Percentiles rank a stretch among this genome's conserved stretches.
These are phyloP conservation scores for Beauveria scarabaeidicola DNA, from an alignment of 2,329 filamentous ascomycete genomes.

Conservation along the genomic window DNA sequence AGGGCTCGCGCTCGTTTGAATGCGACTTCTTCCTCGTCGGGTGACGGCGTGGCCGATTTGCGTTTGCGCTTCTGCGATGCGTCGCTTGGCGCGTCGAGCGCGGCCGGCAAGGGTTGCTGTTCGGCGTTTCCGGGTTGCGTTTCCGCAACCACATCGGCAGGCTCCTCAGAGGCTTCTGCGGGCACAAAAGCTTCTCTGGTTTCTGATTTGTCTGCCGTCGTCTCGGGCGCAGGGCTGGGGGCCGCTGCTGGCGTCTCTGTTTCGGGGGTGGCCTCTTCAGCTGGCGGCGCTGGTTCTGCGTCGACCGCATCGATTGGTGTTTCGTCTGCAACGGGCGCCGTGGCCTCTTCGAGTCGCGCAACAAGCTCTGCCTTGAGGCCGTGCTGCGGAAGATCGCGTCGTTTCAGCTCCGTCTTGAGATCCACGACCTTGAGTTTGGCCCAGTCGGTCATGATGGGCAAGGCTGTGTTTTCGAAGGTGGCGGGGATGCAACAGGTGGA, in stretches of 20 bases:
- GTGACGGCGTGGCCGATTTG: slow-evolving; percentile 53
- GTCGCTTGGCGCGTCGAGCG: not conserved
- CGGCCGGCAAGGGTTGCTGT: not conserved
- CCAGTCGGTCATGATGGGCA: slow-evolving; percentile 41
- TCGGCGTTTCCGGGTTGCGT: not conserved
- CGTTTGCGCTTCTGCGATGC: slow-evolving; percentile 59
- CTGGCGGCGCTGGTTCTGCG: slow-evolving; percentile 7
- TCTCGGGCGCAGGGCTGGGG: slow-evolving; percentile 5
- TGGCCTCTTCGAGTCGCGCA: slow-evolving; percentile 44
- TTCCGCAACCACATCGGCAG: not conserved
- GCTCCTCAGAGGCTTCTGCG: not conserved
- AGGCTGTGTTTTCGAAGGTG: not conserved
- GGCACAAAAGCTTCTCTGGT: not conserved
- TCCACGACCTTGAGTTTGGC: slow-evolving; percentile 62
- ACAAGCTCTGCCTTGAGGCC: slow-evolving; percentile 67
- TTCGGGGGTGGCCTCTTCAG: slow-evolving; percentile 11
- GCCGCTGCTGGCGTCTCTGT: not conserved
- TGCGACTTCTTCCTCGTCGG: slow-evolving; percentile 42
- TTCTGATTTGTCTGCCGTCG: not conserved
- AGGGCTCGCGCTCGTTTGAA: slow-evolving; percentile 46
- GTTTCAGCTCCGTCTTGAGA: slow-evolving; percentile 66
- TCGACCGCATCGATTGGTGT: slow-evolving; percentile 15
- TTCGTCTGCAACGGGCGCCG: slow-evolving; percentile 2
- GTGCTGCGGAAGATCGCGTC: slow-evolving; percentile 57
- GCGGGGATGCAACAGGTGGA: not conserved